Base-by-base conservation (phyloP, 148 eudicot genomes). In the Heliosperma pusillum region DNA sequence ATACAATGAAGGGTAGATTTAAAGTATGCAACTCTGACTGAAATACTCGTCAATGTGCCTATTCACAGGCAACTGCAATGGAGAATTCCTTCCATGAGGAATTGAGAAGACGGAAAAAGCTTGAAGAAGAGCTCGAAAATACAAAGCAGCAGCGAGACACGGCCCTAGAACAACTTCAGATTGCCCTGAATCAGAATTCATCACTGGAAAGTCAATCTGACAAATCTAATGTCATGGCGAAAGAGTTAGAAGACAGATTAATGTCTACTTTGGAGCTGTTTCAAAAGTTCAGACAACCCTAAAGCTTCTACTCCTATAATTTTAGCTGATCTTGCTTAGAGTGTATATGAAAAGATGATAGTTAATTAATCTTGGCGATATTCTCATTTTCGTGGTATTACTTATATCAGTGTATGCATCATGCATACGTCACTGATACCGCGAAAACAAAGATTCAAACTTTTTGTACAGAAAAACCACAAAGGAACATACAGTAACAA, bases 111-210 rank as follows among this genome's bases (percentile, higher is more conserved):
- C 75, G 91, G 76, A 80, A 80, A 85, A 85, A 86, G 78, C 61
- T 86, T 26, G 95, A 88, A 77, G 91, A 83, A 81, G 87, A 91
- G 79, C 72, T 86, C 7, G 79, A 82, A 71, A 83, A 50, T 27
- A 76, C 81, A 75, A 85, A 77, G 79, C 70, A 66, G 58, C 84
- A 87, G 65, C 74, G 82, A 58, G 80, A 82, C 70, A 82, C 83
- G 71, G 81, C 90, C 63, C 56, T 66, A 57, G 85, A 86, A 79
- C 83, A 91, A 68, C 90, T 90, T 55, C 82, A 72, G 72, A 24
- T 74, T 56, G 86, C 85, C 60, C 64, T 78, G 72, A 88, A 80
- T 61, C 84, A 86, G 55, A 86, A 85, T 62, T 58, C 72, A 74
- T 81, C 76, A 44, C 79, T 91, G 63, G 88, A 85, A 47, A 72